Evolutionary conservation across 257 asterid species (phyloP).

Genomic region (Solanum chilense): DNA sequence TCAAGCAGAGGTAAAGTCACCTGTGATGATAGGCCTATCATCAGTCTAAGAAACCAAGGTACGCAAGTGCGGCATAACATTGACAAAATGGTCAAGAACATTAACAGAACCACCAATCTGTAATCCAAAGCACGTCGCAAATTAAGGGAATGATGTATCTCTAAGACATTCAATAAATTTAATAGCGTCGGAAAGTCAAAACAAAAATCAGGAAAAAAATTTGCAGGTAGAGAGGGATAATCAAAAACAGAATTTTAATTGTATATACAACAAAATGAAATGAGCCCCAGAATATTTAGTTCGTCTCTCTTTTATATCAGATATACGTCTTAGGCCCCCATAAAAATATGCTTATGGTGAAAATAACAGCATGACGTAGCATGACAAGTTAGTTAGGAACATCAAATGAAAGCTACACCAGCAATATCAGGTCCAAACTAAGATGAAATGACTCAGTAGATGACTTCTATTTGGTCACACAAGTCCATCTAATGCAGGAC

Average conservation of each 20-base stretch:
- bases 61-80: constrained; percentile 49
- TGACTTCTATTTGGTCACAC: not conserved
- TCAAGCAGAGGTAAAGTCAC: constrained; percentile 23
- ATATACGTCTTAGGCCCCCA: not conserved
- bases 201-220: not conserved
- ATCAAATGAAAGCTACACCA: not conserved
- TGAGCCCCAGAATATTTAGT: not conserved
- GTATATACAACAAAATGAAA: not conserved
- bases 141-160: constrained; percentile 2
- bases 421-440: not conserved
- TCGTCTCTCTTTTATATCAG: not conserved
- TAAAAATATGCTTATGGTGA: not conserved
- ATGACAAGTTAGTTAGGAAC: not conserved
- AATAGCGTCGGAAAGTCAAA: not conserved
- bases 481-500: not conserved
- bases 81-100: constrained; percentile 43
- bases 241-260: not conserved
- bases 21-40: constrained; percentile 76
- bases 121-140: constrained; percentile 8
- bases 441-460: not conserved
- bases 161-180: not conserved
- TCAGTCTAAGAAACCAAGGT: constrained; percentile 72
- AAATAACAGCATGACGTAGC: not conserved
- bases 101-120: constrained; percentile 52
- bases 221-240: not conserved